phyloP scores from a whole-genome alignment of 1,284 basidiomycete species.

The Puccinia polysora region DNA sequence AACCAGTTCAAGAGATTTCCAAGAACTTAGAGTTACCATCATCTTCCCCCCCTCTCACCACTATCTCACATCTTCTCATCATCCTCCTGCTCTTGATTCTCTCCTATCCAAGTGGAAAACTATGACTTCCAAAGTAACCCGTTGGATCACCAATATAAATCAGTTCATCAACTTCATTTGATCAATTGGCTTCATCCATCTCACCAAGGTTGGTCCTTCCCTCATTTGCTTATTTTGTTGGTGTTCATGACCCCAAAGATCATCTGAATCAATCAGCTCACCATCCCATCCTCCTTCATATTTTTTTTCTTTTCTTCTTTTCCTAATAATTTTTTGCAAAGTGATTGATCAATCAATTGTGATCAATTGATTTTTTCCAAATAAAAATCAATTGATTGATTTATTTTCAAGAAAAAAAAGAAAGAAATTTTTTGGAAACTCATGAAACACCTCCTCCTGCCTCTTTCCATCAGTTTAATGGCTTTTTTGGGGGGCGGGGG shows the following conservation, averaged over 20 bases:
- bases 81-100: conserved; percentile 14
- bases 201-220: conserved; percentile 61
- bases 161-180: conserved; percentile 69
- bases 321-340: too few species aligned
- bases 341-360: too few species aligned
- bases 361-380: too few species aligned
- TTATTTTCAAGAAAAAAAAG: too few species aligned
- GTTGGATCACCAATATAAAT: conserved; percentile 69
- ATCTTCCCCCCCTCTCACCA: background rate
- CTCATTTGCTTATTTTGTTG: conserved; percentile 2
- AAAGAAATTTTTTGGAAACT: too few species aligned
- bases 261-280: conserved; percentile 46
- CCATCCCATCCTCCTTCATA: conserved; percentile 30
- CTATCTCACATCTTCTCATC: background rate
- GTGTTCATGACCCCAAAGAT: background rate
- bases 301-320: background rate
- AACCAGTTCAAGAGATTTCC: too few species aligned
- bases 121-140: conserved; percentile 93
- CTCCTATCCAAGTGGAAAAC: conserved; percentile 74
- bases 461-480: too few species aligned
- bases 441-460: too few species aligned
- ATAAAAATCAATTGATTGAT: too few species aligned
- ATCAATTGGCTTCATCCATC: conserved; percentile 74
- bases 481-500: too few species aligned
- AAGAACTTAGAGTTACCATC: background rate